Base-by-base conservation (phyloP, 805 yeast species). In the Saturnispora zaruensis region DNA sequence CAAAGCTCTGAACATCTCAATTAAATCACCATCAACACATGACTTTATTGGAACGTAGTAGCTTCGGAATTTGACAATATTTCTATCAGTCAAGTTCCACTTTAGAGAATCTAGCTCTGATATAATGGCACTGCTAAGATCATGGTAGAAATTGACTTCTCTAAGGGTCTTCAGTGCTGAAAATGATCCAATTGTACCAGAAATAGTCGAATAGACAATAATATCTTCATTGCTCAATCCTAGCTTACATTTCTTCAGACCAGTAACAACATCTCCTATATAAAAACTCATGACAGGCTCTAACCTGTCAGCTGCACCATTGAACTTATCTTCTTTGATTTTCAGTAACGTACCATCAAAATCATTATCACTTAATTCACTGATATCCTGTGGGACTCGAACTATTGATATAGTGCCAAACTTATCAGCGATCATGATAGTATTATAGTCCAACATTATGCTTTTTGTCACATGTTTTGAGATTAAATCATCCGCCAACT, bases 1-100 rank as follows among this genome's bases (percentile, higher is more conserved):
- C 20, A 77, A 61, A 8, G 63, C 59, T 44, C 60, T 65, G 58
- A 70, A 86, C 40, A 66, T 62, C 58, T 88, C 96, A 44, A 91
- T 70, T 14, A 87, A 69, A 61, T 93, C 98, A 8, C 99, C 99
- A 66, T 93, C 97, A 38, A 93, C 74, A 2, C 85, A 81, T 45
- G 79, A 75, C 54, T 81, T 82, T 2, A 75, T 77, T 0, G 97
- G 96, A n/a, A 78, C 80, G 62, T 87, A 88, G 59, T 83, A 84
- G 47, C 97, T 75, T 49, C 97, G 68, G 62, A 74, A 90, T 50
- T 75, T 76, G 54, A 77, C 52, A 51, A 82, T 86, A 54, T 84
- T 84, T 50, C 93, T 72, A 0, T 84, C 91, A 3, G 81, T 71
- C 13, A 80, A 50, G 6, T 37, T 41, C 32, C 41, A 44, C 3